Base-by-base conservation (phyloP, 306 rosid species). In the Prunus padus region DNA sequence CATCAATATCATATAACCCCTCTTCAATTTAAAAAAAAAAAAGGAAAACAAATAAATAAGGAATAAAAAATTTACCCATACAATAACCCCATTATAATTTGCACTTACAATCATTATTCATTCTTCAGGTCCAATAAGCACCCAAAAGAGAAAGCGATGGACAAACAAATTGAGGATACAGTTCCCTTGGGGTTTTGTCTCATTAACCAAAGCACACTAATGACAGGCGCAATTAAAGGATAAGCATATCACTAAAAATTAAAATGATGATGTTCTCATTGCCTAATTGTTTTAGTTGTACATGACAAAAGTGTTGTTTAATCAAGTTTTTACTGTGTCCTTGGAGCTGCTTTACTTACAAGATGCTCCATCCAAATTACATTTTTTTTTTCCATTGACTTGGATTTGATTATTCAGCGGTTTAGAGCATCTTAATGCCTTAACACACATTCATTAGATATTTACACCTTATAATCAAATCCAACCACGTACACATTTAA, bases 171-270 rank as follows among this genome's bases (percentile, higher is more conserved):
- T 54, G 22, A n/a, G n/a, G 37, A 45, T 13, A 61, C 46, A 55
- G 75, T 61, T 46, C 52, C 49, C 37, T 71, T 37, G 22, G 23
- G 14, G 3, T 26, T 19, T 71, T 56, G 76, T 72, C 55, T 42
- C 76, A 55, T 59, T 42, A 59, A 57, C 67, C 51, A 23, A 57
- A 25, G 7, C 76, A 72, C 44, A 59, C 45, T 72, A 72, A 44
- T 72, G 76, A 57, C 1, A 10, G 25, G 44, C 67, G 67, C 26
- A 59, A 72, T 40, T 59, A 42, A 57, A 23, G 76, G 56, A 45
- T 25, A 30, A 26, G 14, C 42, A 50, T 46, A 46, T 47, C 5
- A 37, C 42, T 57, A 25, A 72, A 18, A 64, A 37, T 25, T 57
- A 25, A 72, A 18, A 64, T 64, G 47, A 64, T 18, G 26, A 33